Conservation (phyloP, 2,329 filamentous ascomycete genomes). For the Bipolaris victoriae region DNA sequence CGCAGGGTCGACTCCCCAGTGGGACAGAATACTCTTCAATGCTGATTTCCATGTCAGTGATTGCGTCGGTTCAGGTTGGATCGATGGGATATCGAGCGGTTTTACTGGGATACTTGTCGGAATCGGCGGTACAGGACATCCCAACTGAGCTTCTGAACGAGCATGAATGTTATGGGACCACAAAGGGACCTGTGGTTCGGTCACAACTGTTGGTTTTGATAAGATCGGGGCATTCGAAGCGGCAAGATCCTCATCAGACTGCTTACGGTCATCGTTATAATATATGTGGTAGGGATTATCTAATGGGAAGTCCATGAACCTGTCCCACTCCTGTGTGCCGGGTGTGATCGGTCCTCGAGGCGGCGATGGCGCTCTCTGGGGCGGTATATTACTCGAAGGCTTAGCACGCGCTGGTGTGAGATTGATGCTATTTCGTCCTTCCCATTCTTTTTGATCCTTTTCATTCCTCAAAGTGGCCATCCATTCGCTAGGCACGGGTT, state of each 20-base stretch:
- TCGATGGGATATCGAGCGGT: not conserved
- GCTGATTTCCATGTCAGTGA: slow-evolving; percentile 19
- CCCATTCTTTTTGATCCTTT: slow-evolving; percentile 2
- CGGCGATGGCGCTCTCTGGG: not conserved
- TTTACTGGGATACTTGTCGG: not conserved
- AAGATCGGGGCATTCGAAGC: not conserved
- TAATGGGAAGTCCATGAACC: slow-evolving; percentile 13
- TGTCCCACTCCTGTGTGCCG: slow-evolving; percentile 11
- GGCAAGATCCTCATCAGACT: not conserved
- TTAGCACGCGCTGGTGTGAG: not conserved
- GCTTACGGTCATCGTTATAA: not conserved
- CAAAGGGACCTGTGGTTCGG: not conserved
- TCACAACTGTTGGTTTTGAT: not conserved
- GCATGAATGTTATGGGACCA: too few relatives aligned
- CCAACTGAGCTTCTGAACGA: not conserved
- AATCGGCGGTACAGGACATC: not conserved
- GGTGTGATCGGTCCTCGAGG: slow-evolving; percentile 7
- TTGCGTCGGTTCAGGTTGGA: not conserved
- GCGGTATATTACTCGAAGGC: not conserved
- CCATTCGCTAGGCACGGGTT: slow-evolving; percentile 7
- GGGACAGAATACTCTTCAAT: slow-evolving; percentile 15
- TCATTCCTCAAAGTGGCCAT: slow-evolving; percentile 2
- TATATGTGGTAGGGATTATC: not conserved
- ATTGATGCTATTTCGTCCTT: not conserved
- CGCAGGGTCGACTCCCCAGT: slow-evolving; percentile 9